Evolutionary conservation across 2,329 filamentous ascomycete genomes (phyloP).

Genomic region (Fusarium musae): DNA sequence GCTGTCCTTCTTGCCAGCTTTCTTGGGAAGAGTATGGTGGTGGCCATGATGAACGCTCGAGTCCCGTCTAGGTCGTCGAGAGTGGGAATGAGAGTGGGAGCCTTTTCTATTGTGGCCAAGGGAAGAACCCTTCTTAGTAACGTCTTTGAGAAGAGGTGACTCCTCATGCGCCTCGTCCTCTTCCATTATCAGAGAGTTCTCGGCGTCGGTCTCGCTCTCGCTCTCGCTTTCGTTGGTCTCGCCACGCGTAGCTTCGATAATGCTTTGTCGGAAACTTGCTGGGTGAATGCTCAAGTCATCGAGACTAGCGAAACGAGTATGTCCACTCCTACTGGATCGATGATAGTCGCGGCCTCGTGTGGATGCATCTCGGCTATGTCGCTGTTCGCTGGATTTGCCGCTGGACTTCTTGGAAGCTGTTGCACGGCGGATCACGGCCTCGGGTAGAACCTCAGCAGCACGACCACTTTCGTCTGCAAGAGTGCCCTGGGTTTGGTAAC

Average conservation of each 20-base stretch:
- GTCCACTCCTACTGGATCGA: conserved; percentile 61
- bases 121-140: conserved; percentile 47
- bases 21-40: conserved; percentile 81
- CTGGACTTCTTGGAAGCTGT: conserved; percentile 42
- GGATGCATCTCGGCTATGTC: conserved; percentile 42
- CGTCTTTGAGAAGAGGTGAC: conserved; percentile 59
- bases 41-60: conserved; percentile 75
- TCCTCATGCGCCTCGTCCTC: conserved; percentile 58
- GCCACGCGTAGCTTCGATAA: conserved; percentile 82
- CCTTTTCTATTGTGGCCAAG: conserved; percentile 36
- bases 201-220: conserved; percentile 65
- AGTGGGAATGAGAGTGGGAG: conserved; percentile 35
- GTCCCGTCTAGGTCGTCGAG: conserved; percentile 53
- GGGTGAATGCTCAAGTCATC: conserved; percentile 86
- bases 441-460: conserved; percentile 70
- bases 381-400: conserved; percentile 51
- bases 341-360: conserved; percentile 57
- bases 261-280: conserved; percentile 89
- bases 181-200: conserved; percentile 55
- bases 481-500: conserved; percentile 51
- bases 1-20: conserved; percentile 67
- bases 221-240: conserved; percentile 60
- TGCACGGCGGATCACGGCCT: conserved; percentile 67
- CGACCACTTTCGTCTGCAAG: conserved; percentile 68
- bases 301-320: conserved; percentile 71